These are phyloP conservation scores for Mortierella sp. DNA, from an alignment of 371 early-diverging fungal genomes.

Conservation along the genomic window DNA sequence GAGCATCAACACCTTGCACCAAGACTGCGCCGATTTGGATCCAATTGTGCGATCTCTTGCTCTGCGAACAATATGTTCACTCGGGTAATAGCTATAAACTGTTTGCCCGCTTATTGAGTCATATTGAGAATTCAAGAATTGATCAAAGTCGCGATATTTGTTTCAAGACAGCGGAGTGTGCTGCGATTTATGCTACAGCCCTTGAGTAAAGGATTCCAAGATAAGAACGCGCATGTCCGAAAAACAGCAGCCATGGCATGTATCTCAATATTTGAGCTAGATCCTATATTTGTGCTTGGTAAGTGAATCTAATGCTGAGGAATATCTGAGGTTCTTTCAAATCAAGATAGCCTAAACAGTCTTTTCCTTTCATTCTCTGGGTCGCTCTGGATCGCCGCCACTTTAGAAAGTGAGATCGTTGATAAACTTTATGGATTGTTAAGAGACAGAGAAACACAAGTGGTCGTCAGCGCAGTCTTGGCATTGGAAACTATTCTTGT, in stretches of 20 bases:
- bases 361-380: background rate
- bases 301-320: background rate
- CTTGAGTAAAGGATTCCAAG: constrained; percentile 36
- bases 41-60: constrained; percentile 46
- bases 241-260: constrained; percentile 45
- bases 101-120: background rate
- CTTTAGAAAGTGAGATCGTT: constrained; percentile 44
- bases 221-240: constrained; percentile 49
- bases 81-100: constrained; percentile 21
- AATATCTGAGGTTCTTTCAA: background rate
- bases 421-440: constrained; percentile 31
- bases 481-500: constrained; percentile 37
- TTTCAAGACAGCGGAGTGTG: constrained; percentile 28
- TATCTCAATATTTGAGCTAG: constrained; percentile 39
- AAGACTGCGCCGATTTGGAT: constrained; percentile 46
- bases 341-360: background rate
- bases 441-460: constrained; percentile 38
- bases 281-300: constrained; percentile 48
- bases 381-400: background rate
- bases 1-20: constrained; percentile 48
- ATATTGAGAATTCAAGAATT: background rate
- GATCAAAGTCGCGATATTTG: background rate
- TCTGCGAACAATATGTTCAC: constrained; percentile 40
- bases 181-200: constrained; percentile 46
- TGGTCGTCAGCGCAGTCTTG: constrained; percentile 28